Percentiles rank a stretch among this genome's conserved stretches.
Evolutionary conservation across 345 rosid species (phyloP).

Genomic region (Populus davidiana): DNA sequence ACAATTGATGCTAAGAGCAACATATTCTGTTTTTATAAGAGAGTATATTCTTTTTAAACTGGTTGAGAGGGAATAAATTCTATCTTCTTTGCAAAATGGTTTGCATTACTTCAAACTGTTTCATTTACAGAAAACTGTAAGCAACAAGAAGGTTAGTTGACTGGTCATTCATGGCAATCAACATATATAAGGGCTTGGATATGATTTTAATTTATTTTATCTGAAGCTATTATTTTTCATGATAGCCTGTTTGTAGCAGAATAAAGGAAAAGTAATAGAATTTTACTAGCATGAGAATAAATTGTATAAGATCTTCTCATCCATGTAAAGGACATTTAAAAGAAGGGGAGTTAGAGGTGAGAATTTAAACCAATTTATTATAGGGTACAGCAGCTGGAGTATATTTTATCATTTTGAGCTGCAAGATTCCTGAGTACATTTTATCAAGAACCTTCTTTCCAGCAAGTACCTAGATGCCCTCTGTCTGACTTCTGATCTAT

Average conservation of each 20-base stretch:
- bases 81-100: slow-evolving; percentile 10
- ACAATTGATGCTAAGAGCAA: slow-evolving; percentile 4
- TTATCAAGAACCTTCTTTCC: background rate
- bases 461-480: background rate
- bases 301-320: background rate
- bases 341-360: background rate
- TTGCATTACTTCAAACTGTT: background rate
- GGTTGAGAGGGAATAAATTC: background rate
- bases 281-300: slow-evolving; percentile 1
- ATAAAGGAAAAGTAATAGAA: background rate
- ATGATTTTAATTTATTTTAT: background rate
- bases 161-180: background rate
- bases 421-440: background rate
- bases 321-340: background rate
- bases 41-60: slow-evolving; percentile 8
- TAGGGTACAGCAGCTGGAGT: background rate
- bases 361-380: background rate
- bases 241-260: background rate
- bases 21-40: slow-evolving; percentile 4
- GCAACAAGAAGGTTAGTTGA: background rate
- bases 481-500: background rate
- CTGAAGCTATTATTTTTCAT: background rate
- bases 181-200: background rate
- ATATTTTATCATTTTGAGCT: background rate
- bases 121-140: background rate